Evolutionary conservation across 129 eudicot species (phyloP).

Genomic region (Ambrosia artemisiifolia): DNA sequence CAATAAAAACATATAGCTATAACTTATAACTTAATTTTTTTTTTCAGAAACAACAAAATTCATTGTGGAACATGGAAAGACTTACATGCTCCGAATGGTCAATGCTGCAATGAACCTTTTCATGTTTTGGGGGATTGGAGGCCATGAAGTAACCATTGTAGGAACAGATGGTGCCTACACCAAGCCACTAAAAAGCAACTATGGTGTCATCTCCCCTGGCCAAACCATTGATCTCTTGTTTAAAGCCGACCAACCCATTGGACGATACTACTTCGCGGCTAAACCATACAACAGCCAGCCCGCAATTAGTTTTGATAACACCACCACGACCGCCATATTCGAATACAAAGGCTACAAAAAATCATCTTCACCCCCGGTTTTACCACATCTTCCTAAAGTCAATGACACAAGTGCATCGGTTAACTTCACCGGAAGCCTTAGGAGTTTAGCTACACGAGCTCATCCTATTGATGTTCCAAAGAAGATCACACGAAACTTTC

Average conservation of each 20-base stretch:
- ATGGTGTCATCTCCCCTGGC: conserved; percentile 46
- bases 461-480: conserved; percentile 21
- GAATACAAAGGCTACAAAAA: conserved; percentile 31
- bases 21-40: not conserved
- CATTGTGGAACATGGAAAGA: conserved; percentile 24
- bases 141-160: conserved; percentile 45
- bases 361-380: not conserved
- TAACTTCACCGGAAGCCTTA: conserved; percentile 18
- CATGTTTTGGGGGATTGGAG: conserved; percentile 35
- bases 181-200: conserved; percentile 24
- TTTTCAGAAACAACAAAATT: conserved; percentile 40
- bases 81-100: conserved; percentile 20
- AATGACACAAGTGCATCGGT: conserved; percentile 28
- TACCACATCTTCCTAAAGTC: conserved; percentile 37
- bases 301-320: conserved; percentile 13
- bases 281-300: conserved; percentile 23
- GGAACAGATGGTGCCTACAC: conserved; percentile 55
- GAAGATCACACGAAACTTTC: conserved; percentile 17
- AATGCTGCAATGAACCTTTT: conserved; percentile 46
- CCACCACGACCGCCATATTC: conserved; percentile 44
- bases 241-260: conserved; percentile 41
- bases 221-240: conserved; percentile 53
- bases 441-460: conserved; percentile 17
- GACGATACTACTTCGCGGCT: conserved; percentile 48
- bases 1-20: not conserved